phyloP scores from a whole-genome alignment of 2,329 filamentous ascomycete species.

The Aspergillus tanneri region DNA sequence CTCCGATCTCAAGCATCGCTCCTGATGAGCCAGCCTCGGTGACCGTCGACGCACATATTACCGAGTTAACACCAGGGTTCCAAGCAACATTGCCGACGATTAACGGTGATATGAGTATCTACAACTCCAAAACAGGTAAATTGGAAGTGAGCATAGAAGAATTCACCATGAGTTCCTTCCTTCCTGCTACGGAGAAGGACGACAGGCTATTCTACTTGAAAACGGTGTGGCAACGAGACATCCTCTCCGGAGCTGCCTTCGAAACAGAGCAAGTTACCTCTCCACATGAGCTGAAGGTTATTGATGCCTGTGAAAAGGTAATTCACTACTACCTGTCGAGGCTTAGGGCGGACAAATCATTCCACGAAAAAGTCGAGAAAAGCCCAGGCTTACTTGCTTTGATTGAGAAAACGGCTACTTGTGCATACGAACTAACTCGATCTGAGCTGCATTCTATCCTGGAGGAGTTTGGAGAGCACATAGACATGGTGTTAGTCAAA shows the following conservation, averaged over 20 bases:
- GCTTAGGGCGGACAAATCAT: background rate
- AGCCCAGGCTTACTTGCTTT: slow-evolving; percentile 1
- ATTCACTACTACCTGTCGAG: slow-evolving; percentile 8
- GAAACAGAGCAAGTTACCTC: background rate
- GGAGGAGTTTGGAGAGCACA: slow-evolving; percentile 7
- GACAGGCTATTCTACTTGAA: slow-evolving; percentile 6
- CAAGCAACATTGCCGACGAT: slow-evolving; percentile 4
- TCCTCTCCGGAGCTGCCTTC: slow-evolving; percentile 5
- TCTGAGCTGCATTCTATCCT: slow-evolving; percentile 5
- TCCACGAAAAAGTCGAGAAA: slow-evolving; percentile 4
- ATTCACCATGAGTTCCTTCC: slow-evolving; percentile 7
- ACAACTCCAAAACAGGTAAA: slow-evolving; percentile 1
- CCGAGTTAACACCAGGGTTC: slow-evolving; percentile 6
- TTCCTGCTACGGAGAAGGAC: slow-evolving; percentile 4
- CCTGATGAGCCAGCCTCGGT: slow-evolving; percentile 5
- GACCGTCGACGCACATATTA: slow-evolving; percentile 4
- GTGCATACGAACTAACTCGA: slow-evolving; percentile 1
- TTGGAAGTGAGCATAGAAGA: slow-evolving; percentile 7
- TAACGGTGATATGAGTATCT: slow-evolving; percentile 8
- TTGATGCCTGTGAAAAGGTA: slow-evolving; percentile 7
- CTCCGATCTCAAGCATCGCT: background rate
- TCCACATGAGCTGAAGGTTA: background rate
- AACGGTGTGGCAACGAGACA: slow-evolving; percentile 5
- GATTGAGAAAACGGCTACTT: slow-evolving; percentile 1
- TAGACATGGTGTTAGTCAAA: slow-evolving; percentile 3